Evolutionary conservation across 768 basidiomycete species (phyloP).

Genomic region (Mycena chlorophos): DNA sequence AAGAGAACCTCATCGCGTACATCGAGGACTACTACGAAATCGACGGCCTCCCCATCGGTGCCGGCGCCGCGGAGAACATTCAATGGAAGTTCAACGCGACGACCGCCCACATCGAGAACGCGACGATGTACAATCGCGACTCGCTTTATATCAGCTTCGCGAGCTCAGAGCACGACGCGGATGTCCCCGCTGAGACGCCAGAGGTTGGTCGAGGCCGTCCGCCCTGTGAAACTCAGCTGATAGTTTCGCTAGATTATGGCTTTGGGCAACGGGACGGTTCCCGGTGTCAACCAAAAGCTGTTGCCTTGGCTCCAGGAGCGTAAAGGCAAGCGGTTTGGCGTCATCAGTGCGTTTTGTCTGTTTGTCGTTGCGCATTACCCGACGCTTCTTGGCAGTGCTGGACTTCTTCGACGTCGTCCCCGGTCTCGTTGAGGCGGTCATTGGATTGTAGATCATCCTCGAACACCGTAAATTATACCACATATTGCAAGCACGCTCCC

Average conservation of each 20-base stretch:
- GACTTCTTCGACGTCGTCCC: slow-evolving; percentile 51
- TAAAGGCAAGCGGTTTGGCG: slow-evolving; percentile 46
- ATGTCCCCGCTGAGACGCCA: slow-evolving; percentile 37
- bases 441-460: slow-evolving; percentile 31
- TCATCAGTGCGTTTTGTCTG: slow-evolving; percentile 41
- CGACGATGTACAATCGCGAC: slow-evolving; percentile 37
- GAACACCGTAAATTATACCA: too few relatives aligned
- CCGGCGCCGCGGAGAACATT: slow-evolving; percentile 40
- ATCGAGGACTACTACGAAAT: slow-evolving; percentile 51
- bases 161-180: slow-evolving; percentile 41
- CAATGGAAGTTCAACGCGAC: slow-evolving; percentile 44
- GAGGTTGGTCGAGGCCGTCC: slow-evolving; percentile 27
- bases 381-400: slow-evolving; percentile 36
- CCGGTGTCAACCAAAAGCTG: slow-evolving; percentile 46
- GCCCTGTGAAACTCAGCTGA: neutral
- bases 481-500: too few relatives aligned
- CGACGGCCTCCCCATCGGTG: slow-evolving; percentile 33
- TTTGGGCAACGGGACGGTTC: slow-evolving; percentile 38
- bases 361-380: neutral
- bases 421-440: slow-evolving; percentile 47
- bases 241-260: slow-evolving; percentile 39
- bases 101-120: slow-evolving; percentile 43
- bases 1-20: slow-evolving; percentile 38
- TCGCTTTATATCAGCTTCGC: slow-evolving; percentile 52
- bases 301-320: slow-evolving; percentile 43